Evolutionary conservation across 23 red algal genomes (phyloP).

Genomic region (Gracilaria caudata): DNA sequence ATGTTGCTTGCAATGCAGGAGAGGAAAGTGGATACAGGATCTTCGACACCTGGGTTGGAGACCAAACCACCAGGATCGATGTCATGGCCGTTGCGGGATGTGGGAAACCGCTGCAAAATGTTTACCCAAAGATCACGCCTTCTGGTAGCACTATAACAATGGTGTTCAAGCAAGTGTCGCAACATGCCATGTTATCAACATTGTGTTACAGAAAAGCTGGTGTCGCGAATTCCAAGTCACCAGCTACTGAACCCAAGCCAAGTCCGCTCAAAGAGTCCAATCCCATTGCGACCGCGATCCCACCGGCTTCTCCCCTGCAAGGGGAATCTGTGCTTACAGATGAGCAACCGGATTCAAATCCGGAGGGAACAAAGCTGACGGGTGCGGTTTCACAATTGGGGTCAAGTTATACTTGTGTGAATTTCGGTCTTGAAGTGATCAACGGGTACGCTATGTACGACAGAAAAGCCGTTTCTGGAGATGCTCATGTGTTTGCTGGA

Average conservation of each 20-base stretch:
- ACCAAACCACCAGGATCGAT: slow-evolving; percentile 39
- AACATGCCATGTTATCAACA: slow-evolving; percentile 54
- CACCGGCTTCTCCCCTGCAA: background rate
- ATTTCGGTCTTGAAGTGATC: slow-evolving; percentile 49
- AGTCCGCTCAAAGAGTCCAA: background rate
- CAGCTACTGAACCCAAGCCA: background rate
- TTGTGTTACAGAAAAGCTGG: slow-evolving; percentile 44
- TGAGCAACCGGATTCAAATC: background rate
- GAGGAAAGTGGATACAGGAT: slow-evolving; percentile 32
- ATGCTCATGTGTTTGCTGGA: slow-evolving; percentile 36
- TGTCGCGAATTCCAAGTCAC: background rate
- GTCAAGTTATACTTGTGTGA: slow-evolving; percentile 26
- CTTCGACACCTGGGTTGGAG: slow-evolving; percentile 20
- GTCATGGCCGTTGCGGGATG: slow-evolving; percentile 58
- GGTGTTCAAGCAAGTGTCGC: slow-evolving; percentile 13
- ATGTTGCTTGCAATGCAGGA: slow-evolving; percentile 39
- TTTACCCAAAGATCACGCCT: slow-evolving; percentile 9
- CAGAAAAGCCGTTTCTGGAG: slow-evolving; percentile 12
- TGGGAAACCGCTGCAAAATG: slow-evolving; percentile 39
- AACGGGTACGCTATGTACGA: slow-evolving; percentile 37
- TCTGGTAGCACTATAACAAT: slow-evolving; percentile 17
- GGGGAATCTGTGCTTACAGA: background rate
- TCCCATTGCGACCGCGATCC: background rate
- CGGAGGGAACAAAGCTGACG: background rate
- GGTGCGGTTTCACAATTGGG: background rate